Conservation (phyloP, 106 monocot genomes). For the Hemerocallis citrina region DNA sequence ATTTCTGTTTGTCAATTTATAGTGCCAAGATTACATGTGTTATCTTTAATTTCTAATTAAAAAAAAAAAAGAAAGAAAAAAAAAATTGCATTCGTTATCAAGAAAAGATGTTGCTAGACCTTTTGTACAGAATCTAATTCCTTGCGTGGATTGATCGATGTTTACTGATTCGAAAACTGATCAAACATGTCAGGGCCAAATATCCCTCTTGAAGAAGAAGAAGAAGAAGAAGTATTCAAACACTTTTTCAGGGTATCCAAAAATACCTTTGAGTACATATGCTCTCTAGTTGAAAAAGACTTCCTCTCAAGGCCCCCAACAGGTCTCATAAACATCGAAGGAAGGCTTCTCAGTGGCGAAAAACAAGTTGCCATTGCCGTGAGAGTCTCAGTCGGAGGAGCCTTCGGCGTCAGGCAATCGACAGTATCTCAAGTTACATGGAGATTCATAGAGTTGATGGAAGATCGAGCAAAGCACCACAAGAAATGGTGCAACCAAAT, state of each 20-base stretch:
- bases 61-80: too few relatives aligned
- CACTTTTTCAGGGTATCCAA: constrained; percentile 72
- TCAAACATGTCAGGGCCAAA: constrained; percentile 14
- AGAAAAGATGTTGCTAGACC: too few relatives aligned
- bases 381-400: constrained; percentile 69
- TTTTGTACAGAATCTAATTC: too few relatives aligned
- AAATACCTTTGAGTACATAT: constrained; percentile 73
- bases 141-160: too few relatives aligned
- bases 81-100: too few relatives aligned
- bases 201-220: constrained; percentile 57
- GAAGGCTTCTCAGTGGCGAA: constrained; percentile 76
- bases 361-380: constrained; percentile 92
- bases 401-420: constrained; percentile 82
- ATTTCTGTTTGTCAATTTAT: too few relatives aligned
- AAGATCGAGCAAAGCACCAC: constrained; percentile 62
- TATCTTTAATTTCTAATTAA: too few relatives aligned
- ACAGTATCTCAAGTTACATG: constrained; percentile 92
- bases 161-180: too few relatives aligned
- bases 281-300: constrained; percentile 61
- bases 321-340: constrained; percentile 90
- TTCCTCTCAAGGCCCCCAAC: constrained; percentile 87
- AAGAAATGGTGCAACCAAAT: constrained; percentile 64
- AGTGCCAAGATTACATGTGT: too few relatives aligned
- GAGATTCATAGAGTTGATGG: constrained; percentile 90
- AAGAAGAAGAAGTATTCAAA: constrained; percentile 70